Evolutionary conservation across 2,329 filamentous ascomycete species (phyloP).

Genomic region (Colletotrichum magnum): DNA sequence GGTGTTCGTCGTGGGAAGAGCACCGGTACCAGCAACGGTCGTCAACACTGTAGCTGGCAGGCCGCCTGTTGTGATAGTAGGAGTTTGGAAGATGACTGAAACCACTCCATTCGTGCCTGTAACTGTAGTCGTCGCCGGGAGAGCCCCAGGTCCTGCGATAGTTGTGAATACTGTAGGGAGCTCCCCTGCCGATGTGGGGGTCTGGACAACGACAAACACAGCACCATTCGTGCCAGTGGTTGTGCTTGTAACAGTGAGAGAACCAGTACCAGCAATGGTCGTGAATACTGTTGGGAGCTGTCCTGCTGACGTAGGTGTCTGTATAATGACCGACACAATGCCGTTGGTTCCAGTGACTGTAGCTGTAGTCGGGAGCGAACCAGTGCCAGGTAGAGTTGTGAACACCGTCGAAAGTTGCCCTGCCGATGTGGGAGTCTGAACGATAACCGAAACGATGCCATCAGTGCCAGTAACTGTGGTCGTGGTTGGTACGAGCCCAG

Average conservation of each 20-base stretch:
- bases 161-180: constrained; percentile 12
- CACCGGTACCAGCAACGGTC: neutral
- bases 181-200: neutral
- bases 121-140: neutral
- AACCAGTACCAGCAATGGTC: neutral
- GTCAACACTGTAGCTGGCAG: neutral
- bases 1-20: neutral
- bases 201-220: constrained; percentile 3
- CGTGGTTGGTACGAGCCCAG: neutral
- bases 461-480: neutral
- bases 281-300: constrained; percentile 8
- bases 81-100: neutral
- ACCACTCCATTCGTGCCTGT: constrained; percentile 14
- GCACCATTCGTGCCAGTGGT: neutral
- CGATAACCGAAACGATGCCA: neutral
- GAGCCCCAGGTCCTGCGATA: constrained; percentile 3
- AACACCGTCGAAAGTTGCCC: neutral
- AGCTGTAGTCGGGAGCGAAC: neutral
- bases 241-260: neutral
- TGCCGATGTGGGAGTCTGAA: constrained; percentile 1
- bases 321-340: constrained; percentile 1
- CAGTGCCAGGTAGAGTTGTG: neutral
- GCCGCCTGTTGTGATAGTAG: neutral
- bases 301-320: neutral
- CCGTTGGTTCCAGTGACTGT: constrained; percentile 4